These are phyloP conservation scores for Leishmania arabica DNA, from an alignment of 208 protist genomes.

Conservation along the genomic window DNA sequence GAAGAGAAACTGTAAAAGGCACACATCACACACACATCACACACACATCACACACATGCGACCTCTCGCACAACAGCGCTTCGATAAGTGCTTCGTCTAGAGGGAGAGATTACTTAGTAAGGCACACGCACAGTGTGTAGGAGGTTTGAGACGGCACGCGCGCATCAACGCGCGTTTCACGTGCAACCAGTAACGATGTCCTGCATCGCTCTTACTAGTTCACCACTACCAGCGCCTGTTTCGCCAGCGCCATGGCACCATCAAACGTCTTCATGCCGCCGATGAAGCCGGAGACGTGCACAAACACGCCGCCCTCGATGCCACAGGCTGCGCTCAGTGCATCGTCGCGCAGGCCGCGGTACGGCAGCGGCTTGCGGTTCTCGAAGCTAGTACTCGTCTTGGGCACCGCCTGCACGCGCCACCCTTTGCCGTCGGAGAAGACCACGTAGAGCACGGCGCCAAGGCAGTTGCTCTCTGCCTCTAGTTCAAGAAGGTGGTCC, in stretches of 20 bases:
- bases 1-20: neutral
- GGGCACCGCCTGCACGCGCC: conserved; percentile 93
- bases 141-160: neutral
- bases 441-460: conserved; percentile 86
- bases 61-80: neutral
- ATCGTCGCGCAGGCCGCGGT: conserved; percentile 93
- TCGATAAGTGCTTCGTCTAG: neutral
- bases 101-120: neutral
- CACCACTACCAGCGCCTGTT: conserved; percentile 61
- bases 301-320: conserved; percentile 93
- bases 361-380: conserved; percentile 89
- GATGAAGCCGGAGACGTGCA: conserved; percentile 97
- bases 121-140: neutral
- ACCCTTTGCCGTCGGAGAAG: conserved; percentile 87
- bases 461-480: conserved; percentile 60
- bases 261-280: conserved; percentile 95
- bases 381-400: conserved; percentile 70
- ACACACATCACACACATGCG: neutral
- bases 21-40: neutral
- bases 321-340: conserved; percentile 82
- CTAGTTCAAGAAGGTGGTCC: conserved; percentile 93
- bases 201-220: neutral
- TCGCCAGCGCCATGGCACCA: conserved; percentile 91
- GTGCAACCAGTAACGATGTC: neutral
- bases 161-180: neutral